These are phyloP conservation scores for Arthrinium puccinioides DNA, from an alignment of 2,329 filamentous ascomycete species.

Conservation along the genomic window DNA sequence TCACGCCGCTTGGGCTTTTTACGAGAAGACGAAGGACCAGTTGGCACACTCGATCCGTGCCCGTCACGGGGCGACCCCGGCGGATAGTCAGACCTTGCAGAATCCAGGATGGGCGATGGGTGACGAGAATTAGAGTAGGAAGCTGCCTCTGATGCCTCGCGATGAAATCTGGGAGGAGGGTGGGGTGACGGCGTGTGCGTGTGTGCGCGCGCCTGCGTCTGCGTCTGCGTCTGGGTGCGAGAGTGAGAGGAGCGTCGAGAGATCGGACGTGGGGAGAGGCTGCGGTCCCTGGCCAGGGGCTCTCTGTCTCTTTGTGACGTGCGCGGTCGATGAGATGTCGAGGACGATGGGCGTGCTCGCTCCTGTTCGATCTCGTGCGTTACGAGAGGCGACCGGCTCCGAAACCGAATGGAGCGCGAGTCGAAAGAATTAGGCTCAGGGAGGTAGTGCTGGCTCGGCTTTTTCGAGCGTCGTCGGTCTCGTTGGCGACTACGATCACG, in stretches of 20 bases:
- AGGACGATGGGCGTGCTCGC: conserved; percentile 9
- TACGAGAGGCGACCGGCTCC: conserved; percentile 18
- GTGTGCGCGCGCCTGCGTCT: too few species aligned
- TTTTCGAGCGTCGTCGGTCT: conserved; percentile 16
- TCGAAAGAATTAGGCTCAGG: conserved; percentile 12
- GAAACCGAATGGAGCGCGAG: conserved; percentile 12
- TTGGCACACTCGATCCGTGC: conserved; percentile 3
- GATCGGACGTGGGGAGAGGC: conserved; percentile 17
- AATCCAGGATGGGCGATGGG: conserved; percentile 16
- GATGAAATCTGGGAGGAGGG: conserved; percentile 12
- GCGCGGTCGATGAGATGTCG: conserved; percentile 8
- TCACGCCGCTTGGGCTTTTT: conserved; percentile 31
- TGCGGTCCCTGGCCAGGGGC: conserved; percentile 16
- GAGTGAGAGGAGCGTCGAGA: conserved; percentile 23
- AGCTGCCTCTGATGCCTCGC: conserved; percentile 15
- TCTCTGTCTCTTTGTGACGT: conserved; percentile 10
- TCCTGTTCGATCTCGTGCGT: conserved; percentile 14
- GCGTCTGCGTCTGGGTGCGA: too few species aligned
- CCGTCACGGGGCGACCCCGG: conserved; percentile 20
- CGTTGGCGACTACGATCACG: conserved; percentile 23
- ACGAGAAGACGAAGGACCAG: conserved; percentile 19
- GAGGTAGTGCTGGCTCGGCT: conserved; percentile 8
- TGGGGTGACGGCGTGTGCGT: conserved; percentile 20
- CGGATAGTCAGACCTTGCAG: conserved; percentile 13
- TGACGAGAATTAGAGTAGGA: conserved; percentile 18